Conservation (phyloP, 2,329 filamentous ascomycete species). For the Diaporthe vexans region DNA sequence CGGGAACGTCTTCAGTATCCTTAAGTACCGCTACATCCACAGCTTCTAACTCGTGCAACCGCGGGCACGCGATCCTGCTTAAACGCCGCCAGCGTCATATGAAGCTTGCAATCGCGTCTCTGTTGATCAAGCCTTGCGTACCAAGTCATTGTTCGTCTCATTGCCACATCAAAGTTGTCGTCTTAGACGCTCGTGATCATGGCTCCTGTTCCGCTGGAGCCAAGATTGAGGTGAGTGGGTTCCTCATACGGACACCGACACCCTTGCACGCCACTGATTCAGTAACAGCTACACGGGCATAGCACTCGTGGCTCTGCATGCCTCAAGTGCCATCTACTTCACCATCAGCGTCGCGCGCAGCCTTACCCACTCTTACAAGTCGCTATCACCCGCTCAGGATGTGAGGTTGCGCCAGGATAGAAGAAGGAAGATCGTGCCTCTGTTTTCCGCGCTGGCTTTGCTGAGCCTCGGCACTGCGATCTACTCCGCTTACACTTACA, state of each 20-base stretch:
- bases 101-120: background rate
- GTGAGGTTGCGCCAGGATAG: slow-evolving; percentile 53
- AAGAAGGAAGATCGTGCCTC: slow-evolving; percentile 50
- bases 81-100: background rate
- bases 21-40: background rate
- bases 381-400: slow-evolving; percentile 52
- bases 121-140: background rate
- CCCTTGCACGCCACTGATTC: slow-evolving; percentile 27
- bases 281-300: slow-evolving; percentile 51
- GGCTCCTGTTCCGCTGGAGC: slow-evolving; percentile 46
- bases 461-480: slow-evolving; percentile 49
- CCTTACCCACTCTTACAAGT: slow-evolving; percentile 53
- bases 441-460: slow-evolving; percentile 52
- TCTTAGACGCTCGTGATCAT: slow-evolving; percentile 33
- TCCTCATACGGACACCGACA: background rate
- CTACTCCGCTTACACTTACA: slow-evolving; percentile 49
- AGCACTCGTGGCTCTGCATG: slow-evolving; percentile 48
- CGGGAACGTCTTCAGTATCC: accelerated
- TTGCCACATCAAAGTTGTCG: background rate
- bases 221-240: slow-evolving; percentile 44
- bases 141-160: too few species aligned
- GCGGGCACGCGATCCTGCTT: slow-evolving; percentile 10
- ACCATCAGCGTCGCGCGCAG: slow-evolving; percentile 51
- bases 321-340: slow-evolving; percentile 50
- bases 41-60: background rate